Percentiles rank a stretch among this genome's conserved stretches.
Conservation (phyloP, 2,329 filamentous ascomycete genomes). For the Penicillium hesseltinei region DNA sequence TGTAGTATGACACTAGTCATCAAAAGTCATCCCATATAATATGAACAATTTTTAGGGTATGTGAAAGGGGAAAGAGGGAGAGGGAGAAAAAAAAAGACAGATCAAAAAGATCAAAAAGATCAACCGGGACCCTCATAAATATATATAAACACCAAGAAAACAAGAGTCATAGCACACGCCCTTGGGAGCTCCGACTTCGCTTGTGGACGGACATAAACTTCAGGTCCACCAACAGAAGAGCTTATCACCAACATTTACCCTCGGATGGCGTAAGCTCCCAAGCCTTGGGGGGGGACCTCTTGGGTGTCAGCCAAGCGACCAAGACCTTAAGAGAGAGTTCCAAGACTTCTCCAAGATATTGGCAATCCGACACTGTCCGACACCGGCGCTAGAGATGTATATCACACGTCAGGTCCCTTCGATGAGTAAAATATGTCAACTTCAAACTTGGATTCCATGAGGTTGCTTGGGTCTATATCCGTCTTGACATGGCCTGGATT, state of each 20-base stretch:
- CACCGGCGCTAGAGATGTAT: not conserved
- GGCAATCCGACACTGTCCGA: not conserved
- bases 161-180: slow-evolving; percentile 6
- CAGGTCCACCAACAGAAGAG: slow-evolving; percentile 4
- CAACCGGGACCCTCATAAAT: not conserved
- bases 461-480: not conserved
- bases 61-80: not conserved
- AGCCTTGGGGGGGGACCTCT: not conserved
- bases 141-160: slow-evolving; percentile 2
- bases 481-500: not conserved
- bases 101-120: not conserved
- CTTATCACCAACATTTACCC: not conserved
- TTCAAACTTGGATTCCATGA: too few species aligned
- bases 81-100: not conserved
- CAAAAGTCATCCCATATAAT: not conserved
- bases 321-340: not conserved
- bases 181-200: slow-evolving; percentile 9
- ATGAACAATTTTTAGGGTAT: not conserved
- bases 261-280: not conserved
- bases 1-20: not conserved
- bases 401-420: not conserved
- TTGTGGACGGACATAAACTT: not conserved
- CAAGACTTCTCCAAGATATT: not conserved
- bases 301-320: not conserved
- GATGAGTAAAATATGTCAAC: not conserved